Evolutionary conservation across 2,329 filamentous ascomycete species (phyloP).

Genomic region (Talaromyces sp.): DNA sequence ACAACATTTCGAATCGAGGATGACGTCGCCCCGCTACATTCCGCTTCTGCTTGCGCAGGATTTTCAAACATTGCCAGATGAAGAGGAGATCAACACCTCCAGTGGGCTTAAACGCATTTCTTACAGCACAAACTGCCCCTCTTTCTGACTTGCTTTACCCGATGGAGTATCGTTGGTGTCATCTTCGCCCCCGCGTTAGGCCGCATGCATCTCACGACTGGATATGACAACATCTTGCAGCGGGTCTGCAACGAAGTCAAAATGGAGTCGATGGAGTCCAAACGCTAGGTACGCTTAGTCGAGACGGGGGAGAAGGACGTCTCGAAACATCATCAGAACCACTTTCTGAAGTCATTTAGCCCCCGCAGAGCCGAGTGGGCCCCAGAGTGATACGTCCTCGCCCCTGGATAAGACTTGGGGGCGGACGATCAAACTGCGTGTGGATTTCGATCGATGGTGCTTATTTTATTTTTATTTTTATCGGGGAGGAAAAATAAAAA

Average conservation of each 20-base stretch:
- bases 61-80: background rate
- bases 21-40: background rate
- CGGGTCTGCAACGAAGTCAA: background rate
- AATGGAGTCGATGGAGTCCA: background rate
- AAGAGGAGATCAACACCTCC: background rate
- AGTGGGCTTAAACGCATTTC: background rate
- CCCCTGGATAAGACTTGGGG: background rate
- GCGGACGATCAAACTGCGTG: background rate
- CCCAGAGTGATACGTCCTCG: background rate
- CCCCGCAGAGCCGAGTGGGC: background rate
- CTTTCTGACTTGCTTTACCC: background rate
- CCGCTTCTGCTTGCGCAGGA: background rate
- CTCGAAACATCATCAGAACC: no score
- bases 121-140: background rate
- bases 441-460: background rate
- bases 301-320: no score
- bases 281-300: no score
- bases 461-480: background rate
- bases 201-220: slow-evolving; percentile 20
- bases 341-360: no score
- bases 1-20: background rate
- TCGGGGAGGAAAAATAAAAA: background rate
- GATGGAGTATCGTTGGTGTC: background rate
- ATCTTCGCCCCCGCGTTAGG: slow-evolving; percentile 16
- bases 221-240: slow-evolving; percentile 32